Percentiles rank a stretch among this genome's conserved stretches.
These are phyloP conservation scores for Globisporangium canariense DNA, from an alignment of 352 stramenopile species.

Conservation along the genomic window DNA sequence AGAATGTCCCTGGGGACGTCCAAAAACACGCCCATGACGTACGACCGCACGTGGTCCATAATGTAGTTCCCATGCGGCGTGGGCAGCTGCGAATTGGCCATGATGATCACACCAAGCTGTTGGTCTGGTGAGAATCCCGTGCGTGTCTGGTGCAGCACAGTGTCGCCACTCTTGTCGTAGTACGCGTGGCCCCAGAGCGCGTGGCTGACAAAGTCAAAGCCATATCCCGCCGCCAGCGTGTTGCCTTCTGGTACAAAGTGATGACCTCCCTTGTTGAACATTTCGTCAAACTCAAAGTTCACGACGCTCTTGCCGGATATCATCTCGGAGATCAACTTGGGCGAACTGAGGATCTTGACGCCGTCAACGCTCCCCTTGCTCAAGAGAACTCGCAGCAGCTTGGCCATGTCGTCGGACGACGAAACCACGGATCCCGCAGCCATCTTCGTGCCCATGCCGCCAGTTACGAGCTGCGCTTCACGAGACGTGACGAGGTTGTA, in stretches of 20 bases:
- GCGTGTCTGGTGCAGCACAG: constrained; percentile 44
- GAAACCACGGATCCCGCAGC: constrained; percentile 48
- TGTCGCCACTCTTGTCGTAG: constrained; percentile 68
- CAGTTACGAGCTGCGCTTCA: constrained; percentile 30
- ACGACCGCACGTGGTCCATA: constrained; percentile 60
- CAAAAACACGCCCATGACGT: constrained; percentile 64
- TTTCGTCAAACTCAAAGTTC: constrained; percentile 28
- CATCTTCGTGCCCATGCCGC: constrained; percentile 25
- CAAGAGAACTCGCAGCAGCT: constrained; percentile 46
- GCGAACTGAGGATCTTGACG: constrained; percentile 40
- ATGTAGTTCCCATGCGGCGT: not conserved
- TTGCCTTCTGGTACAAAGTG: constrained; percentile 46
- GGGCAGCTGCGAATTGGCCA: constrained; percentile 50
- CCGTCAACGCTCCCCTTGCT: constrained; percentile 62
- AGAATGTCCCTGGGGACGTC: constrained; percentile 55
- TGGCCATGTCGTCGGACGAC: constrained; percentile 52
- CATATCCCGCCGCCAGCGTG: constrained; percentile 55
- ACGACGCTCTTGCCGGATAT: constrained; percentile 48
- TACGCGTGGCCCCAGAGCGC: constrained; percentile 64
- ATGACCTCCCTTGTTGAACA: constrained; percentile 41
- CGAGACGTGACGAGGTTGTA: constrained; percentile 32
- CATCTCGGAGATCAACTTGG: constrained; percentile 46
- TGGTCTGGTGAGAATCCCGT: constrained; percentile 44
- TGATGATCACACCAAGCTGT: constrained; percentile 53
- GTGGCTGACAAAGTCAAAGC: constrained; percentile 53